Evolutionary conservation across 768 basidiomycete genomes (phyloP).

Genomic region (Pleurotus eryngii): DNA sequence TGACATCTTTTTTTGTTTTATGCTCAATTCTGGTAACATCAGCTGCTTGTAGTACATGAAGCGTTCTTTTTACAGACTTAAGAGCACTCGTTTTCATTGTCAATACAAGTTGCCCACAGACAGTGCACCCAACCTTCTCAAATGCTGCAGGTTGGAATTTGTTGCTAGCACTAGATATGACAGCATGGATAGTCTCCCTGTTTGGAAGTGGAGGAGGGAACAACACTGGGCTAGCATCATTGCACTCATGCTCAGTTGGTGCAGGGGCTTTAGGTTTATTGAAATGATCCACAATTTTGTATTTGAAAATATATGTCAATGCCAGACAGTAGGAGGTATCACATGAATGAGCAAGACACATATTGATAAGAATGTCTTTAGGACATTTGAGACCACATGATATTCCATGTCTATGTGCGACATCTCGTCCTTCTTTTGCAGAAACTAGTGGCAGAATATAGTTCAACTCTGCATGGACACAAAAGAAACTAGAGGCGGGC

Average conservation of each 20-base stretch:
- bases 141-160: not conserved
- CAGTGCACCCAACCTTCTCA: not conserved
- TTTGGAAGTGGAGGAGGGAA: not conserved
- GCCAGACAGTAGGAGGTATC: no score
- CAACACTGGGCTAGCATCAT: no score
- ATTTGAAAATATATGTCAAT: no score
- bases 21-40: not conserved
- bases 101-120: slow-evolving; percentile 4
- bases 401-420: not conserved
- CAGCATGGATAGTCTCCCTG: not conserved
- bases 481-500: not conserved
- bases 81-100: not conserved
- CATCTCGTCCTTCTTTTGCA: not conserved
- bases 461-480: not conserved
- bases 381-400: not conserved
- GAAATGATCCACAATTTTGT: no score
- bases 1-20: not conserved
- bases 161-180: not conserved
- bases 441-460: not conserved
- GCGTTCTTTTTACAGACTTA: not conserved
- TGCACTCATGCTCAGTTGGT: no score
- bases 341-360: no score
- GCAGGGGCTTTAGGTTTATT: no score
- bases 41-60: not conserved
- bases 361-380: not conserved